These are phyloP conservation scores for Elongisporangium anandrum DNA, from an alignment of 352 stramenopile species.

Conservation along the genomic window DNA sequence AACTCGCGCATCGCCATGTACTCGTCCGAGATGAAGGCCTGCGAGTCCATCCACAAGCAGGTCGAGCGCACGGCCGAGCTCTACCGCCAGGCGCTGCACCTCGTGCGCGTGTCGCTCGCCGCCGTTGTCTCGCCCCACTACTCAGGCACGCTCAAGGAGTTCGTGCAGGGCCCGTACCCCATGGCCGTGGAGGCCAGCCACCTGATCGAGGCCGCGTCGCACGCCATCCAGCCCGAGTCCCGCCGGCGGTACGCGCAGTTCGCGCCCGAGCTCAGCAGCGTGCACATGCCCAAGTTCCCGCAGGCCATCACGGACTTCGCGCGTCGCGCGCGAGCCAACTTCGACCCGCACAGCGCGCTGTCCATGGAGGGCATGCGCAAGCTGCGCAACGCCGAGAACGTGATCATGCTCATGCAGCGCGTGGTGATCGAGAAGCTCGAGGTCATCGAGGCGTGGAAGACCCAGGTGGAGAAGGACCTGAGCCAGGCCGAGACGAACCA, in stretches of 20 bases:
- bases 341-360: slow-evolving; percentile 51
- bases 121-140: slow-evolving; percentile 71
- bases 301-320: slow-evolving; percentile 58
- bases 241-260: slow-evolving; percentile 65
- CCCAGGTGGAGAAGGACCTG: slow-evolving; percentile 57
- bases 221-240: slow-evolving; percentile 74
- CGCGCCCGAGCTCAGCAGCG: slow-evolving; percentile 42
- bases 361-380: slow-evolving; percentile 76
- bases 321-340: slow-evolving; percentile 40
- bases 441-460: slow-evolving; percentile 74
- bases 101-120: slow-evolving; percentile 67
- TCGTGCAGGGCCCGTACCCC: slow-evolving; percentile 66
- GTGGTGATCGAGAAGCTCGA: slow-evolving; percentile 82
- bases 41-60: slow-evolving; percentile 70
- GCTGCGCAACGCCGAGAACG: slow-evolving; percentile 71
- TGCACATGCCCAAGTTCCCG: slow-evolving; percentile 59
- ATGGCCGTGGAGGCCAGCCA: slow-evolving; percentile 72
- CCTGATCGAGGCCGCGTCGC: slow-evolving; percentile 61
- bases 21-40: slow-evolving; percentile 75
- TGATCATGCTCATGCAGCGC: slow-evolving; percentile 76
- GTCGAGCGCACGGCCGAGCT: slow-evolving; percentile 60
- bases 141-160: slow-evolving; percentile 67
- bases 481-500: slow-evolving; percentile 51
- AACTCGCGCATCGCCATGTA: slow-evolving; percentile 70
- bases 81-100: slow-evolving; percentile 72